Base-by-base conservation (phyloP, 768 basidiomycete species). In the Mycena filopes region DNA sequence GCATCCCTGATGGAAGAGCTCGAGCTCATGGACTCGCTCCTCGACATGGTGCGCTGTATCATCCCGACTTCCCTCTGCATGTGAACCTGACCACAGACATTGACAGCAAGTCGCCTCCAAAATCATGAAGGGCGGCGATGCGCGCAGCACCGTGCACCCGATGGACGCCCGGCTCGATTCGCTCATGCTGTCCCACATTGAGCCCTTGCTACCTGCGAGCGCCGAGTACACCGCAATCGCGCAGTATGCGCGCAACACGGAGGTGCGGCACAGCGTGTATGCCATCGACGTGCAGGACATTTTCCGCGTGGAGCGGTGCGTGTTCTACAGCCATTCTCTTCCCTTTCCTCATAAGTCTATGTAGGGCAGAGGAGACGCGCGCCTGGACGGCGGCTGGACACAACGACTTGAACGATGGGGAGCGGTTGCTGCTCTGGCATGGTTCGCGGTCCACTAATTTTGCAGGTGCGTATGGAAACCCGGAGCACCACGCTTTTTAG, bases 361-460 rank as follows among this genome's bases (percentile, higher is more conserved):
- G 18, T 26, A 60, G 58, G 10, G 47, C 4, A 3, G 26, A n/a
- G 12, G 58, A 60, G 29, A 50, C 58, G 2, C 33, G 23, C 8
- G 47, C 59, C 20, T 60, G 59, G 59, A 51, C n/a, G 15, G n/a
- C 2, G 2, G 59, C 59, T 13, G 59, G 49, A 9, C 59, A 60
- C 33, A 42, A 60, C 11, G 41, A 36, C 29, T 31, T 60, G 12
- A 21, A 51, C 15, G 16, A 21, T 12, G 59, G 50, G 13, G 59
- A 60, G 50, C 41, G 59, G 21, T 16, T 60, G 9, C n/a, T 60
- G 12, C 50, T 60, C 41, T 60, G 50, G 43, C 49, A 61, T 23
- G 49, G 50, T 16, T 61, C 50, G 12, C 50, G 60, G 10, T 53
- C 60, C 4, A 45, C 50, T n/a, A 59, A 59, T 18, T 61, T 61